Conservation (phyloP, 139 green algal species). For the Dunaliella sp. region DNA sequence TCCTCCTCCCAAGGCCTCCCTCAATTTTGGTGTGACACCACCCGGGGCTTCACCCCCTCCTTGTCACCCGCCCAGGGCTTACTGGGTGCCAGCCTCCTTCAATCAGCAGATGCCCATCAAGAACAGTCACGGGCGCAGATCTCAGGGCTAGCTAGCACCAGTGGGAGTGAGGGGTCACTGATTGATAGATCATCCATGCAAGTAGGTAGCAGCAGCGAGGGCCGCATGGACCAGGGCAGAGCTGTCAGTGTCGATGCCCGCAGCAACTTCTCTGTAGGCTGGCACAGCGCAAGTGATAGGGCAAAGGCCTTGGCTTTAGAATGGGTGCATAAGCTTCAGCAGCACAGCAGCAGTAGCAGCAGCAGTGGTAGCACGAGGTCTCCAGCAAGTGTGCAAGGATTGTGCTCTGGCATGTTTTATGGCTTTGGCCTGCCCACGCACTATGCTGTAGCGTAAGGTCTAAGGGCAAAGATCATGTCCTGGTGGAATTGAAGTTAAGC, state of each 20-base stretch:
- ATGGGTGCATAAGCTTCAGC: neutral
- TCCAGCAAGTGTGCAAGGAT: neutral
- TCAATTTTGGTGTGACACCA: neutral
- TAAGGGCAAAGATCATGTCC: too few species aligned
- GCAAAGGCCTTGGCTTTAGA: neutral
- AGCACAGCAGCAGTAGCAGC: neutral
- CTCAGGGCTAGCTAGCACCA: neutral
- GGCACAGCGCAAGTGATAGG: too few species aligned
- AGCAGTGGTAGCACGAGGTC: neutral
- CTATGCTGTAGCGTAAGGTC: too few species aligned
- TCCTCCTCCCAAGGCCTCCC: neutral
- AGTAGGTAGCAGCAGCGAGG: neutral
- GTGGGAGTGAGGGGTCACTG: neutral
- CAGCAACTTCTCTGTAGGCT: too few species aligned
- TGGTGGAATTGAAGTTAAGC: too few species aligned
- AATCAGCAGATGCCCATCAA: neutral
- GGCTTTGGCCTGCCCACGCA: neutral
- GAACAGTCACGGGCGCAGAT: neutral
- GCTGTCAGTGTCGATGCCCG: too few species aligned
- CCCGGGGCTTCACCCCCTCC: neutral
- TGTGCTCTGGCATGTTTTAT: neutral
- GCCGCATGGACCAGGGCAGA: neutral
- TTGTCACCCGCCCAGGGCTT: neutral
- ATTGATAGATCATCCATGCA: neutral
- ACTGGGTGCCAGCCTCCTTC: neutral